Base-by-base conservation (phyloP, 192 early-diverging fungal genomes). In the Physocladia obscura region DNA sequence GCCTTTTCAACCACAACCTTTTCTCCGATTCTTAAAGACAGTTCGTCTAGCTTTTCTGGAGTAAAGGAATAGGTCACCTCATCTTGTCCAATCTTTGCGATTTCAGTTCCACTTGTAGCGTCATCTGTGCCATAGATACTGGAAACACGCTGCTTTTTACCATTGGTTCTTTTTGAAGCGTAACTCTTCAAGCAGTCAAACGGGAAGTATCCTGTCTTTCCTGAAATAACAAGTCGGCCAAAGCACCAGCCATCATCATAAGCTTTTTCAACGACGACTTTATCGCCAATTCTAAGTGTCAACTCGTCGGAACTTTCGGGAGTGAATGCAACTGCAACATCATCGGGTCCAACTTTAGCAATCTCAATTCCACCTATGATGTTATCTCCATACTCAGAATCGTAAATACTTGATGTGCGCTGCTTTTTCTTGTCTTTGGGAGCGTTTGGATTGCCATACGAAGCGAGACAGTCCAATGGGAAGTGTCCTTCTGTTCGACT, bases 111-210 rank as follows among this genome's bases (percentile, higher is more conserved):
- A 21, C 27, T 8, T 15, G 44, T 22, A 48, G n/a, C 37, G 35
- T 30, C 21, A 11, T 26, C 61, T 21, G 61, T 36, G n/a, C 61
- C 44, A 22, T 62, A 62, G 11, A 62, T 62, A n/a, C 39, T 48
- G 6, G 61, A 62, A 40, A 48, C 37, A 22, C 61, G 37, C 22
- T 40, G 21, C 44, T 40, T 22, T 5, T 26, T 44, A 48, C 19
- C 19, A 15, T 40, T 22, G 21, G 22, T 19, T 8, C 21, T 36
- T 1, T 13, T 21, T 11, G n/a, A 26, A 22, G n/a, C n/a, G 4
- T 21, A 22, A 26, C 24, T 62, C 22, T 61, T 77, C 27, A 84
- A 52, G 31, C 67, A 69, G 51, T 55, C 55, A 4, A 44, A 26
- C 15, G 67, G 67, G 56, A 35, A 69, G 13, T 39, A 17, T 5